Evolutionary conservation across 345 rosid genomes (phyloP).

Genomic region (Arabis hirsuta): DNA sequence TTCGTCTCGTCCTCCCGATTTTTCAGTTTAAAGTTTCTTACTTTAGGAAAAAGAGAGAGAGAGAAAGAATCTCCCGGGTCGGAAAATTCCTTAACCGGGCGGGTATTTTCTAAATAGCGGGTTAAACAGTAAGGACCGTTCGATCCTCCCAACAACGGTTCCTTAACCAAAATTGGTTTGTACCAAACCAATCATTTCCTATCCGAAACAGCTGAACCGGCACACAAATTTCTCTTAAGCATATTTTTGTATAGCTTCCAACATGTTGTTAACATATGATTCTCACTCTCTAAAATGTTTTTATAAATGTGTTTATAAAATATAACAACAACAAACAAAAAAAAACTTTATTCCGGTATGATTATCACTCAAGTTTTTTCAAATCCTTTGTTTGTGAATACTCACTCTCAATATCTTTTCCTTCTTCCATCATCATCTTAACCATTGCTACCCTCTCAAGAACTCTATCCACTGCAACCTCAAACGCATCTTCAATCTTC

Average conservation of each 20-base stretch:
- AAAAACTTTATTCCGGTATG: background rate
- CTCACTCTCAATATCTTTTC: constrained; percentile 33
- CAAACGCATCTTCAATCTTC: constrained; percentile 55
- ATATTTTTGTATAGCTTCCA: too few relatives aligned
- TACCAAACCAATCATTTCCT: constrained; percentile 2
- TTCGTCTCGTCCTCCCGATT: constrained; percentile 21
- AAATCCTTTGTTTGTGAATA: constrained; percentile 39
- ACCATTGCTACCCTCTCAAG: constrained; percentile 48
- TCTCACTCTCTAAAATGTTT: background rate
- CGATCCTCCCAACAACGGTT: constrained; percentile 4
- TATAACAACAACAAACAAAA: background rate
- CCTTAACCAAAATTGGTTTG: background rate
- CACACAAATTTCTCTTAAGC: too few relatives aligned
- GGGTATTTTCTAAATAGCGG: constrained; percentile 19
- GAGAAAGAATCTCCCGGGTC: constrained; percentile 22
- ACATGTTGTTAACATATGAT: background rate
- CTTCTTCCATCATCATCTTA: constrained; percentile 35
- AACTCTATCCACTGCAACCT: constrained; percentile 49
- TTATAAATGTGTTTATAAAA: background rate
- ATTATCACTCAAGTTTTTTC: constrained; percentile 23
- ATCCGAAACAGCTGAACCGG: too few relatives aligned
- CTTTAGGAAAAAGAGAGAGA: constrained; percentile 17
- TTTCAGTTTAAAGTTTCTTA: constrained; percentile 26
- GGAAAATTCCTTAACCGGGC: background rate
- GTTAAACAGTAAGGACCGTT: constrained; percentile 17